Conservation (phyloP, 495 filamentous ascomycete genomes). For the Penicillium arizonense region DNA sequence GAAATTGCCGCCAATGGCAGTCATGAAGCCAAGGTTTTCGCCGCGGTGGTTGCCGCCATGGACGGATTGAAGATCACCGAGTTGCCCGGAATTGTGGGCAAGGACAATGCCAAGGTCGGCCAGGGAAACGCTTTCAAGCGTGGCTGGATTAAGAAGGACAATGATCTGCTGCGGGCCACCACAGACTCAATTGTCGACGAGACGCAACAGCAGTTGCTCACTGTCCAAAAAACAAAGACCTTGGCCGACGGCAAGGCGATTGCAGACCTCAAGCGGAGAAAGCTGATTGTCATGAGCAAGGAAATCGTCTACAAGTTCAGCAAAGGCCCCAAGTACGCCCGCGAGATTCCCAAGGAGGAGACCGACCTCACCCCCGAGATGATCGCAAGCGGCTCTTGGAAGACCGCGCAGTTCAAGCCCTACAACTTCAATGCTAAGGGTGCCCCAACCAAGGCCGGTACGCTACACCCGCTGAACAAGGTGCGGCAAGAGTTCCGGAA, state of each 20-base stretch:
- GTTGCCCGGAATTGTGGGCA: constrained; percentile 72
- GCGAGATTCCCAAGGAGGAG: constrained; percentile 85
- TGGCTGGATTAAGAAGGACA: constrained; percentile 92
- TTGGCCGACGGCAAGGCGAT: constrained; percentile 70
- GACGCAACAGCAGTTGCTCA: constrained; percentile 69
- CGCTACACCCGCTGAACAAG: constrained; percentile 92
- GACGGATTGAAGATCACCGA: constrained; percentile 80
- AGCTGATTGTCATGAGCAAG: constrained; percentile 77
- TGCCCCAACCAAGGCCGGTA: constrained; percentile 72
- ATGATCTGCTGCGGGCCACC: constrained; percentile 58
- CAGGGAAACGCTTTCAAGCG: constrained; percentile 94
- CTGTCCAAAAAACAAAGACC: constrained; percentile 65
- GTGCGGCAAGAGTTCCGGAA: constrained; percentile 90
- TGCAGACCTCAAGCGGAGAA: constrained; percentile 82
- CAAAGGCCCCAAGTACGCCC: constrained; percentile 84
- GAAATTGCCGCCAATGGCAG: constrained; percentile 79
- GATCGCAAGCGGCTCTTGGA: constrained; percentile 64
- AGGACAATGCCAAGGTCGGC: constrained; percentile 84
- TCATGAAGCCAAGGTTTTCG: constrained; percentile 93
- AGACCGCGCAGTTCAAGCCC: constrained; percentile 86
- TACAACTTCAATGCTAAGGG: constrained; percentile 97
- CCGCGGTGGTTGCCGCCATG: constrained; percentile 72
- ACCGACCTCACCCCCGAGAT: constrained; percentile 95
- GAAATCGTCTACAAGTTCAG: constrained; percentile 77
- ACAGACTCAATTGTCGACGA: constrained; percentile 72